Percentiles rank a stretch among this genome's conserved stretches.
Evolutionary conservation across 1,284 basidiomycete species (phyloP).

Genomic region (Pseudozyma tsukubaensis): DNA sequence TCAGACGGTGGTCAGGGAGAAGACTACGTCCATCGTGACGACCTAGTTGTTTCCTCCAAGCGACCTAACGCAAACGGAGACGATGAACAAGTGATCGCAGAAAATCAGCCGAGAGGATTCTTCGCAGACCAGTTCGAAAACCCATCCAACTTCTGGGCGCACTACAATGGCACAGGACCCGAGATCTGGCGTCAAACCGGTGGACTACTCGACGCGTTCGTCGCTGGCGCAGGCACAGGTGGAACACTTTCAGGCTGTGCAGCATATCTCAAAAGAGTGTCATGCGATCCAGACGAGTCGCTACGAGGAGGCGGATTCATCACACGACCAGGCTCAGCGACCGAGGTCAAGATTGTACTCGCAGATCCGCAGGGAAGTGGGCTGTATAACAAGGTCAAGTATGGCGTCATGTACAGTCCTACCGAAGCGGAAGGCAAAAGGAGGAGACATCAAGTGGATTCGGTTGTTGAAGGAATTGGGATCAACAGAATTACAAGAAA

Average conservation of each 20-base stretch:
- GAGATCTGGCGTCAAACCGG: slow-evolving; percentile 95
- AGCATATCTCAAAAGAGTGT: slow-evolving; percentile 76
- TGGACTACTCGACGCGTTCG: slow-evolving; percentile 84
- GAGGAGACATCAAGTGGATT: slow-evolving; percentile 79
- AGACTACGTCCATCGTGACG: slow-evolving; percentile 39
- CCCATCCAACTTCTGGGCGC: slow-evolving; percentile 87
- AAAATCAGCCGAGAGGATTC: slow-evolving; percentile 67
- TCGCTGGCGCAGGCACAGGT: slow-evolving; percentile 96
- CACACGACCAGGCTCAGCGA: slow-evolving; percentile 17
- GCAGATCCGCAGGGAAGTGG: slow-evolving; percentile 95
- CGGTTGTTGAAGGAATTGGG: slow-evolving; percentile 77
- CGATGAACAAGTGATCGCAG: slow-evolving; percentile 32
- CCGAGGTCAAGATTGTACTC: slow-evolving; percentile 72
- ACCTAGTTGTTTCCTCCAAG: slow-evolving; percentile 53
- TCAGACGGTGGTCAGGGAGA: slow-evolving; percentile 25
- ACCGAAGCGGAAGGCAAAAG: slow-evolving; percentile 96
- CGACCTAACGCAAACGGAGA: slow-evolving; percentile 2
- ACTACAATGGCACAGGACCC: slow-evolving; percentile 88
- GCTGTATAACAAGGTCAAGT: slow-evolving; percentile 82
- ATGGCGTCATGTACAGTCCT: slow-evolving; percentile 90
- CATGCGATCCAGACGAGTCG: slow-evolving; percentile 43
- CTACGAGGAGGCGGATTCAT: slow-evolving; percentile 25
- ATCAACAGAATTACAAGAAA: slow-evolving; percentile 66
- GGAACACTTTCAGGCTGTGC: slow-evolving; percentile 92
- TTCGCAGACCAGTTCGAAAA: slow-evolving; percentile 90